Percentiles rank a stretch among this genome's conserved stretches.
phyloP scores from a whole-genome alignment of 345 rosid species.

The Boechera stricta region DNA sequence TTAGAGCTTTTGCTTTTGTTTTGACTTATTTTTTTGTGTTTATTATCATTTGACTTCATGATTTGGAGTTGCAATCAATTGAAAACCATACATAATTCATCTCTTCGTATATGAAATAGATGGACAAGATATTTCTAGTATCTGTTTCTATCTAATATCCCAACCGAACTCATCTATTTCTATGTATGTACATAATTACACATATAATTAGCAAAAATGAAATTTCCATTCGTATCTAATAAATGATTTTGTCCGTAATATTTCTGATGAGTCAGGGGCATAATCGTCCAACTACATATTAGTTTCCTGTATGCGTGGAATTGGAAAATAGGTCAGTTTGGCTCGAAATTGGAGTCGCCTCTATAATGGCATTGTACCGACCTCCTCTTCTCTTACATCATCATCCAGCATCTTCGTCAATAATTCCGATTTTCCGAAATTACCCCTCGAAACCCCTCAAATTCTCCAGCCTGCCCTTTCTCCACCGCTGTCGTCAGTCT shows the following conservation, averaged over 20 bases:
- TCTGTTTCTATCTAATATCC: too few species aligned
- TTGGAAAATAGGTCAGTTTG: not conserved
- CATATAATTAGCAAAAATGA: not conserved
- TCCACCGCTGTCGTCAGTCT: conserved; percentile 27
- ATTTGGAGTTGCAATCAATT: conserved; percentile 11
- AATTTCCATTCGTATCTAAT: too few species aligned
- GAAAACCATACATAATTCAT: not conserved
- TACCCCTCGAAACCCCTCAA: conserved; percentile 42
- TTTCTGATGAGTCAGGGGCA: not conserved
- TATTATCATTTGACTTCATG: not conserved
- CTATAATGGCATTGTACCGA: conserved; percentile 50
- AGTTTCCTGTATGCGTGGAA: not conserved
- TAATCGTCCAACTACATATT: not conserved
- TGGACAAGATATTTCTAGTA: too few species aligned
- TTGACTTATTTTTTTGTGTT: not conserved
- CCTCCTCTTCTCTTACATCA: conserved; percentile 33
- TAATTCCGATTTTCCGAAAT: conserved; percentile 36
- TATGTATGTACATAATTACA: too few species aligned
- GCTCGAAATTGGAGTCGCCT: not conserved
- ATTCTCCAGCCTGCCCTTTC: conserved; percentile 44
- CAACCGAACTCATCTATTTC: too few species aligned
- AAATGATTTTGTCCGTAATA: not conserved
- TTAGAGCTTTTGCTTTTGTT: not conserved
- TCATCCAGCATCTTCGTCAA: conserved; percentile 27
- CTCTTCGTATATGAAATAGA: not conserved